Base-by-base conservation (phyloP, 805 yeast species). In the Starmerella gropengiesseri region DNA sequence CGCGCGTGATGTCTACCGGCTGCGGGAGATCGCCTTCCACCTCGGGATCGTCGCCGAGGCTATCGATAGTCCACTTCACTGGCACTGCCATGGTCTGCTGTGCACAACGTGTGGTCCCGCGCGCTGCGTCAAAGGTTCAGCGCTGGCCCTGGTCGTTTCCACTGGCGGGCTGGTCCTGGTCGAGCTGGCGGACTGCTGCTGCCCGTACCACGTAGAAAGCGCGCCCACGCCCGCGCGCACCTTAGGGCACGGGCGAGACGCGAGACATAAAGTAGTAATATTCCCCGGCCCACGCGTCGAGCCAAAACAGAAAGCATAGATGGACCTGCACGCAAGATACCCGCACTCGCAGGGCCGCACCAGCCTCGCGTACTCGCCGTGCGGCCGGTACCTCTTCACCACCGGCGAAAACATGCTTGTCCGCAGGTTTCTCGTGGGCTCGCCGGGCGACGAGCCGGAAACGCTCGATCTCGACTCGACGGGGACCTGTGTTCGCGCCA, bases 311-410 rank as follows among this genome's bases (percentile, higher is more conserved):
- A 26, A 26, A 8, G 18, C n/a, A 13, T 13, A 26, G 13, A 31
- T 31, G 34, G 23, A 31, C 16, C 39, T 49, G 45, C 47, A 46
- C 12, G 58, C 59, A 9, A 42, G 49, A 38, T 62, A 63, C 47
- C 64, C 65, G 17, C 67, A 64, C 49, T 43, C 56, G 18, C 47
- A 50, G 9, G 67, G 67, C 21, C 43, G 50, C 11, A 57, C 62
- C 11, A 47, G 58, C 20, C 53, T 64, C 22, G 54, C 58, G 22
- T 62, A 60, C 45, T 50, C 60, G n/a, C 46, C 48, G 5, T 57
- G 56, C 40, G 64, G 65, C n/a, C 43, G 45, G 34, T 60, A 45
- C 35, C 34, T 63, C 33, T 44, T 61, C 30, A 55, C 67, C 2
- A 54, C 53, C n/a, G 67, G 67, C n/a, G 46, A 58, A 5, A 59